Conservation (phyloP, 164 flowering plant species). For the Paratinospora sagittata region DNA sequence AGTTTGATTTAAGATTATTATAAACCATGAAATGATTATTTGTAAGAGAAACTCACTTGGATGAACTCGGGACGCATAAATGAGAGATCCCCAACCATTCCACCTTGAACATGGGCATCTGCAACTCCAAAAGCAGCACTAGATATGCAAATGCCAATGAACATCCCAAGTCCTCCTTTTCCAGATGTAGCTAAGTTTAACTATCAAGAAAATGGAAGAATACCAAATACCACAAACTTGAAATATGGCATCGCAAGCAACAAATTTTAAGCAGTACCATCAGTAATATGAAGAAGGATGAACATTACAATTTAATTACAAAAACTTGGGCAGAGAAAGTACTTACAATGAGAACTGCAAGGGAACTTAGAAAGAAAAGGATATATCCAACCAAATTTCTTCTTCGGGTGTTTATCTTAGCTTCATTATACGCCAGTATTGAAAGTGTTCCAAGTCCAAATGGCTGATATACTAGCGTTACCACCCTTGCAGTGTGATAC, state of each 20-base stretch:
- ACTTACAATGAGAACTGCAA: constrained; percentile 46
- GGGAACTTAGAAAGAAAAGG: constrained; percentile 38
- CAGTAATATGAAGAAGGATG: not conserved
- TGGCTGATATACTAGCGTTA: constrained; percentile 67
- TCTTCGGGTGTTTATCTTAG: constrained; percentile 51
- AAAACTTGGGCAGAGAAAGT: not conserved
- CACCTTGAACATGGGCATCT: constrained; percentile 77
- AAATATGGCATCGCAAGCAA: not conserved
- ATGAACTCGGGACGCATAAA: constrained; percentile 60
- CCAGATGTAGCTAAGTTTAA: constrained; percentile 69
- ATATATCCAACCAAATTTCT: constrained; percentile 46
- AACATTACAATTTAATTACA: too few species aligned
- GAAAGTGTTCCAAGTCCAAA: constrained; percentile 48
- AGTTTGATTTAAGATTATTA: not conserved
- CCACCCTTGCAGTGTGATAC: constrained; percentile 59
- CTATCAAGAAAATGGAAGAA: constrained; percentile 25
- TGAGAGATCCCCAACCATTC: constrained; percentile 76
- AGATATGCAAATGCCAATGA: constrained; percentile 46
- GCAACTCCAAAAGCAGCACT: constrained; percentile 66
- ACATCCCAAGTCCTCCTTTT: constrained; percentile 62
- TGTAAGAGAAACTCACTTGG: constrained; percentile 39
- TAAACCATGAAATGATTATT: not conserved
- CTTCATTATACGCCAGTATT: constrained; percentile 43
- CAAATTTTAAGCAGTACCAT: not conserved
- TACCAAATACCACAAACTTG: not conserved